Base-by-base conservation (phyloP, 169 alveolate genomes). In the Eimeria nieschulzi region DNA sequence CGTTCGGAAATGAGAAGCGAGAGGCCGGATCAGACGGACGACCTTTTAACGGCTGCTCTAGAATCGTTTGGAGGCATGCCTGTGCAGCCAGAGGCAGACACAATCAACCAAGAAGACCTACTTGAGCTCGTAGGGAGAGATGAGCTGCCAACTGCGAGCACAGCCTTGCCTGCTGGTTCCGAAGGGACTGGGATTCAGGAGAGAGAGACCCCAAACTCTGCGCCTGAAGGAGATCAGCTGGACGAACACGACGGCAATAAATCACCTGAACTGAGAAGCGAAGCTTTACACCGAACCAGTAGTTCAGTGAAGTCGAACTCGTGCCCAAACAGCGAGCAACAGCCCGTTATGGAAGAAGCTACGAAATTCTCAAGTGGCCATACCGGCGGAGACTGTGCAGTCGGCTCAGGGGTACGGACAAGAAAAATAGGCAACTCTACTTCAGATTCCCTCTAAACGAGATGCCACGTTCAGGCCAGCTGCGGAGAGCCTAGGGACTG, bases 211-310 rank as follows among this genome's bases (percentile, higher is more conserved):
- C 83, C 83, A 46, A 73, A 63, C 54, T 73, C 83, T 8, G 46
- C 53, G 17, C 83, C 83, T 8, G 66, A 73, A 46, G 83, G 46
- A 46, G 83, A 73, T 19, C 64, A 26, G 9, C 10, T 46, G 46
- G 83, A 73, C 53, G 83, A 73, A 7, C 66, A 73, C 12, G 83
- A 73, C 39, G 83, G 54, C 66, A 73, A 73, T 73, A 73, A 73
- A 55, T 19, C 63, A 9, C 83, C 83, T 5, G 63, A 51, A 12
- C 63, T 5, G 26, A n/a, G 61, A 15, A 12, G 9, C 53, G 83
- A n/a, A 46, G 54, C 83, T 73, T 19, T 46, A 33, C 59, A 71
- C 56, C 26, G 13, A 63, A 26, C 19, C 19, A 63, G 83, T 0
- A 73, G 66, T 13, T 10, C 83, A 46, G 46, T 51, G 83, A 55